Evolutionary conservation across 805 yeast genomes (phyloP).

Genomic region (Ogataea ganodermae): DNA sequence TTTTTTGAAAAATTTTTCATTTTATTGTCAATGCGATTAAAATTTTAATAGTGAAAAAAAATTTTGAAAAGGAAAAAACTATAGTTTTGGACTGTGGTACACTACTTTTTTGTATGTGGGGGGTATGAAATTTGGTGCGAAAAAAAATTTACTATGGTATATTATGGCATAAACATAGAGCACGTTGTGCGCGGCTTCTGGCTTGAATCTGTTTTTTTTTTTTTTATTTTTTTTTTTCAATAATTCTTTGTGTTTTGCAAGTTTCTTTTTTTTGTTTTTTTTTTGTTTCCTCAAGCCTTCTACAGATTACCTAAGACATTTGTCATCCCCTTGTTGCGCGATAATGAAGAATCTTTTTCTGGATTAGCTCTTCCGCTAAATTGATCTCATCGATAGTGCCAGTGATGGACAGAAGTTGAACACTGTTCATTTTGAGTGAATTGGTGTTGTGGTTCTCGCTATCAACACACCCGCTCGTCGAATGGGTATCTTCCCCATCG

Average conservation of each 20-base stretch:
- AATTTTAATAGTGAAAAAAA: conserved; percentile 5
- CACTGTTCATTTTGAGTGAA: conserved; percentile 2
- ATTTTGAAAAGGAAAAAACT: conserved; percentile 4
- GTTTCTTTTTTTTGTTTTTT: not conserved
- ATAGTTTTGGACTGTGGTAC: conserved; percentile 2
- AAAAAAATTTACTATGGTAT: not conserved
- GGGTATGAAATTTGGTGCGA: not conserved
- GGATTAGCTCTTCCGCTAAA: conserved; percentile 16
- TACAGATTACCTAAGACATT: not conserved
- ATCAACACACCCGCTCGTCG: not conserved
- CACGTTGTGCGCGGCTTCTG: conserved; percentile 2
- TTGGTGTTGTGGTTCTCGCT: not conserved
- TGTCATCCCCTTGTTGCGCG: conserved; percentile 18
- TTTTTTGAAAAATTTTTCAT: conserved; percentile 11
- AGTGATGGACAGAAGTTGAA: conserved; percentile 18
- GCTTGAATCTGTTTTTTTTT: no score
- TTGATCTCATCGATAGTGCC: conserved; percentile 16
- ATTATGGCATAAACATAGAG: conserved; percentile 5
- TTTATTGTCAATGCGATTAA: not conserved
- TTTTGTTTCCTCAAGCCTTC: not conserved
- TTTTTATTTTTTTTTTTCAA: no score
- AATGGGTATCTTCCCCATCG: conserved; percentile 23
- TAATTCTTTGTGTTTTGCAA: not conserved
- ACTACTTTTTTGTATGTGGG: conserved; percentile 8
- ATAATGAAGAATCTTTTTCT: conserved; percentile 12